These are phyloP conservation scores for Aspergillus carlsbadensis DNA, from an alignment of 495 filamentous ascomycete species.

Conservation along the genomic window DNA sequence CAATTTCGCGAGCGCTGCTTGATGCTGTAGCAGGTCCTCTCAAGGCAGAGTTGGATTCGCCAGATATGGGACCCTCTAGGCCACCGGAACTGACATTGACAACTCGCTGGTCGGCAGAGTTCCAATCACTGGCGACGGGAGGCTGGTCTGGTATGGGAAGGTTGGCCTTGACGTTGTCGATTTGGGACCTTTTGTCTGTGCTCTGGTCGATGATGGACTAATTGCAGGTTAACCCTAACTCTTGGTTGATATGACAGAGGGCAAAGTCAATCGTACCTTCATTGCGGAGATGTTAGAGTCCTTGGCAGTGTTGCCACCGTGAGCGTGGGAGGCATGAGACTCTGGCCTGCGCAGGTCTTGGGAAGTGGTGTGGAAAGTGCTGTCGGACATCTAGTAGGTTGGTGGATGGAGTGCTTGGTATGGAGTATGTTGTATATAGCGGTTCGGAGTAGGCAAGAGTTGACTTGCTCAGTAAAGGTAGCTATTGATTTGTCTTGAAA, in stretches of 20 bases:
- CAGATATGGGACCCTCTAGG: constrained; percentile 51
- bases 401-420: neutral
- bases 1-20: constrained; percentile 54
- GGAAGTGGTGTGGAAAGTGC: constrained; percentile 51
- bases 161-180: constrained; percentile 64
- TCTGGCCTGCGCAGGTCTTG: constrained; percentile 54
- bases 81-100: constrained; percentile 68
- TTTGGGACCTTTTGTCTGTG: constrained; percentile 58
- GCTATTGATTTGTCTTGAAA: neutral
- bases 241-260: neutral
- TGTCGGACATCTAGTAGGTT: constrained; percentile 43
- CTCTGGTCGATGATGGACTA: constrained; percentile 50
- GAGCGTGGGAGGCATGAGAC: constrained; percentile 39
- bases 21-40: constrained; percentile 61
- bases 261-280: constrained; percentile 32
- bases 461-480: neutral
- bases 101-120: constrained; percentile 64
- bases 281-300: constrained; percentile 48
- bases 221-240: constrained; percentile 1
- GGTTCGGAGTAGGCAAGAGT: neutral
- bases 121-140: constrained; percentile 71
- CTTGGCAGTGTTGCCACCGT: constrained; percentile 42
- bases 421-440: neutral
- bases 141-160: constrained; percentile 79
- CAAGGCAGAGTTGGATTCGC: constrained; percentile 54